These are phyloP conservation scores for Baorangia bicolor DNA, from an alignment of 768 basidiomycete species.

Conservation along the genomic window DNA sequence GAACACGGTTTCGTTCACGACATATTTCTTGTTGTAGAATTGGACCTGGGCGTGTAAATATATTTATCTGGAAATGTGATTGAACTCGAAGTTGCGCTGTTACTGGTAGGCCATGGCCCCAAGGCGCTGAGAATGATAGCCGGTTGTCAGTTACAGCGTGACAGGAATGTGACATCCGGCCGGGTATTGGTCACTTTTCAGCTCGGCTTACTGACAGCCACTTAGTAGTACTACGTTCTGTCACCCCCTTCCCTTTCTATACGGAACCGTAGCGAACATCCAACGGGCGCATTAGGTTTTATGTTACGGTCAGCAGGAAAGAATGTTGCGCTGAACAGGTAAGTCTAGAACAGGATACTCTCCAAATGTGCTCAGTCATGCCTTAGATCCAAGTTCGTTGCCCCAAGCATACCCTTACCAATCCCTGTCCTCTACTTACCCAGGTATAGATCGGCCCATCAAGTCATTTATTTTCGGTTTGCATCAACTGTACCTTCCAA, in stretches of 20 bases:
- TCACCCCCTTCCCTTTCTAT: neutral
- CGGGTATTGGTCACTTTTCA: neutral
- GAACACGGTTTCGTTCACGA: neutral
- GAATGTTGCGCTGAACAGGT: constrained; percentile 41
- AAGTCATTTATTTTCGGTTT: constrained; percentile 10
- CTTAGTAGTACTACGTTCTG: neutral
- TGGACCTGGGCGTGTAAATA: neutral
- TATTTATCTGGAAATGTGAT: neutral
- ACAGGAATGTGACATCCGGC: constrained; percentile 5
- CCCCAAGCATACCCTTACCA: neutral
- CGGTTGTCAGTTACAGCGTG: constrained; percentile 2
- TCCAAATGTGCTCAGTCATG: constrained; percentile 4
- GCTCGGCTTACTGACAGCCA: neutral
- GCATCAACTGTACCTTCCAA: constrained; percentile 34
- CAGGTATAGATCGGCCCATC: constrained; percentile 1
- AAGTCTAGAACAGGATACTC: constrained; percentile 1
- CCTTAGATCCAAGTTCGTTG: constrained; percentile 20
- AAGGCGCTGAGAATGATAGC: too few species aligned
- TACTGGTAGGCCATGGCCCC: too few species aligned
- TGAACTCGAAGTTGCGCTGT: too few species aligned
- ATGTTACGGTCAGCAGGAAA: constrained; percentile 42
- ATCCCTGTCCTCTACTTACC: neutral
- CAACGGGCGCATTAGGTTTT: constrained; percentile 20
- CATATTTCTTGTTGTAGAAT: too few species aligned
- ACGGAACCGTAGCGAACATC: constrained; percentile 5